phyloP scores from a whole-genome alignment of 1,139 yeast species.

The Protomyces inundatus region DNA sequence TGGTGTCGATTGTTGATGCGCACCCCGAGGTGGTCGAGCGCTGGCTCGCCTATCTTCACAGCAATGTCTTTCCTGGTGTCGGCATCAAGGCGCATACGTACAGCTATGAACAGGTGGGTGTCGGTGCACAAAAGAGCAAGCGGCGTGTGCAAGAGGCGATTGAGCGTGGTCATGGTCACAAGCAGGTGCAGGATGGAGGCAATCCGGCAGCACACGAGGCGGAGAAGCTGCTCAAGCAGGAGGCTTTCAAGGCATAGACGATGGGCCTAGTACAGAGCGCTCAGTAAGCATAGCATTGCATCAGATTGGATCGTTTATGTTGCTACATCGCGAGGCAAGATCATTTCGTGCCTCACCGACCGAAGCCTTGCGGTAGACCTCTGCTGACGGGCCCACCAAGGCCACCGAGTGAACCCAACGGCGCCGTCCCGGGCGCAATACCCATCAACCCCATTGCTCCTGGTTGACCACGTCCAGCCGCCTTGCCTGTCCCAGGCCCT shows the following conservation, averaged over 20 bases:
- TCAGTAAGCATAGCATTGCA: too few relatives aligned
- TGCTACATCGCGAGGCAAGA: too few relatives aligned
- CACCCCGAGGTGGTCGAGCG: constrained; percentile 78
- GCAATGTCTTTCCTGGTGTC: constrained; percentile 74
- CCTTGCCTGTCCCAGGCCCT: constrained; percentile 47
- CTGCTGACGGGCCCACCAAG: neutral
- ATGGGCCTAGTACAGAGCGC: too few relatives aligned
- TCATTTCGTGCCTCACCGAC: neutral
- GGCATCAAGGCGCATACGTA: constrained; percentile 61
- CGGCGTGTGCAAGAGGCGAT: neutral
- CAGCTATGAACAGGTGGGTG: constrained; percentile 18
- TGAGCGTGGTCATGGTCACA: neutral
- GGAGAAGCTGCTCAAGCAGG: neutral
- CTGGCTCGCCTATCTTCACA: constrained; percentile 72
- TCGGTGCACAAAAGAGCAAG: constrained; percentile 3
- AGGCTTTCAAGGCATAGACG: neutral
- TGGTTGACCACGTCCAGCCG: constrained; percentile 40
- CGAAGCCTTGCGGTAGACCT: neutral
- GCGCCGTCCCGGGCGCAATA: neutral
- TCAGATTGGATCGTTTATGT: too few relatives aligned
- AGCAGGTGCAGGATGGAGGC: neutral
- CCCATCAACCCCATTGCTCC: neutral
- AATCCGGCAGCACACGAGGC: neutral
- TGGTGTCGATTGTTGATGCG: constrained; percentile 73
- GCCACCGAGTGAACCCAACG: neutral